Evolutionary conservation across 140 eudicot genomes (phyloP).

Genomic region (Anethum foeniculum): DNA sequence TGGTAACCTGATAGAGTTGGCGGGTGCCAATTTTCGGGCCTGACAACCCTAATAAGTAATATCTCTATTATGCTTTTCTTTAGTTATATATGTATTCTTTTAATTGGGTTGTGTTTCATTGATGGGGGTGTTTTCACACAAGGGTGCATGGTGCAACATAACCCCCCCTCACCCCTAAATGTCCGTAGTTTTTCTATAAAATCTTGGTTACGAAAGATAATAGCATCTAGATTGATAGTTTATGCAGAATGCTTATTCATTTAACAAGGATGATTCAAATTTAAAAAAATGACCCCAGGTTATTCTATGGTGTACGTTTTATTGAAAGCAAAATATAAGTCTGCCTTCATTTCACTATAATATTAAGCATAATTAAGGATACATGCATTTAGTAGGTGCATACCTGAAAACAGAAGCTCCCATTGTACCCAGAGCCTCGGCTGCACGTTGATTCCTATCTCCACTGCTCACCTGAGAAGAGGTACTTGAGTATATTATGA

Average conservation of each 20-base stretch:
- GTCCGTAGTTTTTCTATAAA: neutral
- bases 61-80: neutral
- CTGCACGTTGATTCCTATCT: conserved; percentile 70
- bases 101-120: neutral
- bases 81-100: neutral
- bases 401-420: conserved; percentile 98
- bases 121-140: neutral
- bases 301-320: neutral
- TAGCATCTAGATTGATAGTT: neutral
- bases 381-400: neutral
- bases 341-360: neutral
- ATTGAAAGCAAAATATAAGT: neutral
- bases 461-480: conserved; percentile 60
- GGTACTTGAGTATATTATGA: neutral
- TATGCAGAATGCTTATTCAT: neutral
- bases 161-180: neutral
- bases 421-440: conserved; percentile 84
- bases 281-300: neutral
- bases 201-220: neutral
- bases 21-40: neutral
- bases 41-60: neutral
- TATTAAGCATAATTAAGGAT: neutral
- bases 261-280: neutral
- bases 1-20: neutral
- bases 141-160: neutral